phyloP scores from a whole-genome alignment of 2,329 filamentous ascomycete species.

The Fusarium xyrophilum region DNA sequence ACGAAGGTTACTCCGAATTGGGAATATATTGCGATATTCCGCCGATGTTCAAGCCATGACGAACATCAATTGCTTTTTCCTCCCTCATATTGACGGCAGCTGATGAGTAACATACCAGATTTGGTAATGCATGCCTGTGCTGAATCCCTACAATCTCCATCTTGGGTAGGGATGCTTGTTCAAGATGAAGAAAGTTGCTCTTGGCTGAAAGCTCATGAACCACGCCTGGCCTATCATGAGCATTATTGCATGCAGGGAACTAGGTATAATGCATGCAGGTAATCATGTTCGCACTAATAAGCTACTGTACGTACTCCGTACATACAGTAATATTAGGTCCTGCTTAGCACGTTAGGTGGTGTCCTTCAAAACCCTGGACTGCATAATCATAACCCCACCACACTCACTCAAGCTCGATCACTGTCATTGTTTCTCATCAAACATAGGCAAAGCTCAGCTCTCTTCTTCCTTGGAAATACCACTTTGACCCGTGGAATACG shows the following conservation, averaged over 20 bases:
- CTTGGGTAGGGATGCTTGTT: neutral
- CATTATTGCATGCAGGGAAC: neutral
- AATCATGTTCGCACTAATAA: slow-evolving; percentile 33
- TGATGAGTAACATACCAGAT: slow-evolving; percentile 20
- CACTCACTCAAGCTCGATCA: slow-evolving; percentile 25
- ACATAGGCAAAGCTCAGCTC: slow-evolving; percentile 18
- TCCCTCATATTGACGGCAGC: neutral
- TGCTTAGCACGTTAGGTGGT: slow-evolving; percentile 4
- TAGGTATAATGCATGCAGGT: slow-evolving; percentile 21
- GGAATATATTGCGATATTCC: neutral
- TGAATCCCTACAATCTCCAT: neutral
- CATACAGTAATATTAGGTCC: neutral
- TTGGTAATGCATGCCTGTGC: neutral
- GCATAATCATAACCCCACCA: slow-evolving; percentile 40
- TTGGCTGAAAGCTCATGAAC: slow-evolving; percentile 10
- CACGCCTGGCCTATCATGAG: slow-evolving; percentile 14
- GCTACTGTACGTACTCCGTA: neutral
- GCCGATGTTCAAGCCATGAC: neutral
- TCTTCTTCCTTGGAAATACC: slow-evolving; percentile 10
- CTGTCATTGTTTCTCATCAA: slow-evolving; percentile 13
- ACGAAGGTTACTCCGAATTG: neutral
- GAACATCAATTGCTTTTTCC: slow-evolving; percentile 15
- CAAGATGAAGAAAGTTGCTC: slow-evolving; percentile 12
- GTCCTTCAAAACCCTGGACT: slow-evolving; percentile 29
- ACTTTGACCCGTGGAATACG: neutral